Base-by-base conservation (phyloP, 805 yeast genomes). In the Starmerella etchellsii region DNA sequence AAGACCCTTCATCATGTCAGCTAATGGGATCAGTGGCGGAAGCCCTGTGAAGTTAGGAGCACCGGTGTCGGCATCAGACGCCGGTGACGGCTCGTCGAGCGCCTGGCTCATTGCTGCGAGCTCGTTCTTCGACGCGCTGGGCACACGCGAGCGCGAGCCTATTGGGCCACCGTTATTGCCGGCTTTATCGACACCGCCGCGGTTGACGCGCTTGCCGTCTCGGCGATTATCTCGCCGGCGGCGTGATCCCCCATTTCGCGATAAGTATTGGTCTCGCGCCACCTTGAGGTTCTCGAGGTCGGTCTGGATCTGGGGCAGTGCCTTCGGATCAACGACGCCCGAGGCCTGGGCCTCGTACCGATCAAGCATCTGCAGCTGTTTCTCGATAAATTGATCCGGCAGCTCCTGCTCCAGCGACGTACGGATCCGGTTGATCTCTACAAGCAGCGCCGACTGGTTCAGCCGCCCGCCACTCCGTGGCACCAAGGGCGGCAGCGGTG, bases 341-440 rank as follows among this genome's bases (percentile, higher is more conserved):
- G 56, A 46, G 21, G 60, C 44, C 10, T 51, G 52, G 8, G 40
- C 46, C 35, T 54, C 55, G 15, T 58, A 42, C 25, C 61, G 60
- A 22, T 42, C 49, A 29, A 61, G 43, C 6, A 51, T 52, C 10
- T 50, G 53, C 21, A 55, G 36, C 43, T 58, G 64, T 22, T 52
- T 44, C 37, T 54, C 54, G 22, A 56, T 57, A 39, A 56, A 60
- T 9, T 31, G 34, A 31, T 57, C 59, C 13, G 32, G 34, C 30
- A 42, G 37, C 8, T 44, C 40, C 18, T 54, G 44, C 29, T 55
- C 53, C 11, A 53, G 42, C 16, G 35, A 34, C 23, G 43, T 46
- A 9, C 45, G 28, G 21, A 50, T 42, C n/a, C 51, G 45, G 46
- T 58, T 59, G 20, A 60, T 55, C 26, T 55, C 60, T 2, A 46